These are phyloP conservation scores for Aureobasidium sp. DNA, from an alignment of 2,329 filamentous ascomycete genomes.

Conservation along the genomic window DNA sequence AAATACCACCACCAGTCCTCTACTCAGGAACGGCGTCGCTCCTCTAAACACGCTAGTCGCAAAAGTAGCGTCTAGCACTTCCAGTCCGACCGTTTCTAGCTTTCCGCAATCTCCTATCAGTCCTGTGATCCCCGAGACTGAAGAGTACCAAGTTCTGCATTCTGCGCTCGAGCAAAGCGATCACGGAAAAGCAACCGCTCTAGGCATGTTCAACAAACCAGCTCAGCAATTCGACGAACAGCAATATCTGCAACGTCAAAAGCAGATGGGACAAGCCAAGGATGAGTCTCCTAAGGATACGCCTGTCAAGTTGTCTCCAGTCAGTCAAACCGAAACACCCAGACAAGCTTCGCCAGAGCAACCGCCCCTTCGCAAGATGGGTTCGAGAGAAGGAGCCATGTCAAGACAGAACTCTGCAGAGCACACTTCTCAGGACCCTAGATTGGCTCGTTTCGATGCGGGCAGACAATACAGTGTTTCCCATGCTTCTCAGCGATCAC, in stretches of 20 bases:
- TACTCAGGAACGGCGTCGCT: background rate
- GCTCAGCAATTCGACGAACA: conserved; percentile 72
- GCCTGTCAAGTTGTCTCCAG: background rate
- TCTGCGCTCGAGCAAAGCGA: conserved; percentile 67
- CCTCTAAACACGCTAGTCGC: conserved; percentile 1
- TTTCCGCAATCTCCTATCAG: conserved; percentile 50
- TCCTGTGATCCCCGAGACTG: conserved; percentile 64
- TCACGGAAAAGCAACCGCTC: conserved; percentile 71
- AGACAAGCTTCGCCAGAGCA: background rate
- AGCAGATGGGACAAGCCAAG: conserved; percentile 62
- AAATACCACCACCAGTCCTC: conserved; percentile 36
- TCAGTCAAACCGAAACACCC: background rate
- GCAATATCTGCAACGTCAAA: conserved; percentile 73
- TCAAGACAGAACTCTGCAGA: conserved; percentile 5
- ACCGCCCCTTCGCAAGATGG: background rate
- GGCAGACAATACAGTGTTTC: conserved; percentile 13
- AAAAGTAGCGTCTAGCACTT: conserved; percentile 27
- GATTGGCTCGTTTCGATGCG: conserved; percentile 18
- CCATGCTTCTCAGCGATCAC: conserved; percentile 14
- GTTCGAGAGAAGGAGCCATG: background rate
- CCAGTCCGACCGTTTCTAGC: conserved; percentile 34
- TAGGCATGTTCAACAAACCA: conserved; percentile 66
- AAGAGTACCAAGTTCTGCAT: conserved; percentile 56
- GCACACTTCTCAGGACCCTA: conserved; percentile 8
- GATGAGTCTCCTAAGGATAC: conserved; percentile 9